phyloP scores from a whole-genome alignment of 345 rosid genomes.

The Anastatica hierochuntica region DNA sequence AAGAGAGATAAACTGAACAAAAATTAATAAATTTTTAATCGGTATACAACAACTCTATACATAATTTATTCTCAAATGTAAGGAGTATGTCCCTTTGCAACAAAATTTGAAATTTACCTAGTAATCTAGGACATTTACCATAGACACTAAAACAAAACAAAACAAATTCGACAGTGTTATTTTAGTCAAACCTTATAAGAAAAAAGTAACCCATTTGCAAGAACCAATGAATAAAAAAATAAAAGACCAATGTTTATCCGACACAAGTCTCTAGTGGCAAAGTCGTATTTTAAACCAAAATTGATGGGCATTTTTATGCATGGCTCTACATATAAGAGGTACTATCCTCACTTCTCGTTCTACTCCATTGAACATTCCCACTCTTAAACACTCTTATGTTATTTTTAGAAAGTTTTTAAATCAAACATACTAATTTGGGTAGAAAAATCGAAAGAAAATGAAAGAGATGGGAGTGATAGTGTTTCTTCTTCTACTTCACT shows the following conservation, averaged over 20 bases:
- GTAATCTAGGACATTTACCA: too few relatives aligned
- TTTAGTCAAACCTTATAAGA: conserved; percentile 17
- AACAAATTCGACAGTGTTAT: background rate
- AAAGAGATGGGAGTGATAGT: conserved; percentile 25
- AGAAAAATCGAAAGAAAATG: background rate
- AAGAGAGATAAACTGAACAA: too few relatives aligned
- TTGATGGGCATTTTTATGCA: conserved; percentile 5
- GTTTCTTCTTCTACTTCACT: conserved; percentile 39
- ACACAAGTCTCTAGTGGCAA: conserved; percentile 14
- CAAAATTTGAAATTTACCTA: too few relatives aligned
- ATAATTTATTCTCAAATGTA: too few relatives aligned
- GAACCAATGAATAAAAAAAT: conserved; percentile 3
- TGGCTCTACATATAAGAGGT: conserved; percentile 33
- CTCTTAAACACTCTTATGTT: background rate
- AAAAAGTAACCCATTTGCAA: conserved; percentile 10
- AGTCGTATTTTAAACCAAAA: background rate
- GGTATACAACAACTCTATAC: too few relatives aligned
- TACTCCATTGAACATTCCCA: background rate
- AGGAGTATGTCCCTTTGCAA: too few relatives aligned
- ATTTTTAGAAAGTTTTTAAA: background rate
- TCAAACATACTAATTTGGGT: background rate
- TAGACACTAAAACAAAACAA: too few relatives aligned
- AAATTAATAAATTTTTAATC: too few relatives aligned
- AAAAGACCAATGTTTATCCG: conserved; percentile 10
- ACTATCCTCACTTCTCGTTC: background rate